phyloP scores from a whole-genome alignment of 192 early-diverging fungal species.

The Fimicolochytrium jonesii region DNA sequence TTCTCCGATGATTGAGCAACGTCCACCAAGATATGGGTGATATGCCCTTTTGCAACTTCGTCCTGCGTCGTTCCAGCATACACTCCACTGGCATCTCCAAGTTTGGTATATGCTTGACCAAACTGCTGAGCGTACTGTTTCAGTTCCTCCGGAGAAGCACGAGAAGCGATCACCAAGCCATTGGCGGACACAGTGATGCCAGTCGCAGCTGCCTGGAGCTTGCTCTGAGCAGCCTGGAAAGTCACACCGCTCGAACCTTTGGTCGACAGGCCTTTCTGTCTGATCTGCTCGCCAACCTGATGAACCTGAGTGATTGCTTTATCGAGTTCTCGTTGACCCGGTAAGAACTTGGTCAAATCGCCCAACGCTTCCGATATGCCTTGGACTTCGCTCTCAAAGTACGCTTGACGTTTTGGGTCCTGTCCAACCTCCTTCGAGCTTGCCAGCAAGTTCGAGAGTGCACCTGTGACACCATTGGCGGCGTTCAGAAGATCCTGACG shows the following conservation, averaged over 20 bases:
- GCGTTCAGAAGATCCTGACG: slow-evolving; percentile 31
- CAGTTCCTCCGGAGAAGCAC: slow-evolving; percentile 35
- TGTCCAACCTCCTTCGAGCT: slow-evolving; percentile 35
- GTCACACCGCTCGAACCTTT: not conserved
- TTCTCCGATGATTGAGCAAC: slow-evolving; percentile 8
- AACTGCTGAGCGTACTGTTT: slow-evolving; percentile 27
- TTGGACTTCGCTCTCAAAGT: slow-evolving; percentile 1
- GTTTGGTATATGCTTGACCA: slow-evolving; percentile 26
- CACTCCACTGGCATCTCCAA: slow-evolving; percentile 16
- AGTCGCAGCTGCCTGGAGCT: slow-evolving; percentile 31
- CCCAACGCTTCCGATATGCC: slow-evolving; percentile 14
- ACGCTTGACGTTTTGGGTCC: not conserved
- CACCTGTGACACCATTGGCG: slow-evolving; percentile 28
- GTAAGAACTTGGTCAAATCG: slow-evolving; percentile 28
- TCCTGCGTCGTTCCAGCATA: slow-evolving; percentile 26
- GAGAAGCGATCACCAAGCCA: slow-evolving; percentile 23
- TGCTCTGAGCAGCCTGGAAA: slow-evolving; percentile 36
- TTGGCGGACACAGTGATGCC: slow-evolving; percentile 35
- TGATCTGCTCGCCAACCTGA: not conserved
- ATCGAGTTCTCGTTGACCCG: slow-evolving; percentile 40
- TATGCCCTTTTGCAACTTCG: not conserved
- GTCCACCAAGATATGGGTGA: slow-evolving; percentile 1
- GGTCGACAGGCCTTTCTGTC: not conserved
- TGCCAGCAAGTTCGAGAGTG: slow-evolving; percentile 25
- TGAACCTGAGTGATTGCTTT: slow-evolving; percentile 18